Evolutionary conservation across 192 early-diverging fungal genomes (phyloP), one percentile per base, ranked within the genome.

Genomic region (Jimgerdemannia lactiflua): DNA sequence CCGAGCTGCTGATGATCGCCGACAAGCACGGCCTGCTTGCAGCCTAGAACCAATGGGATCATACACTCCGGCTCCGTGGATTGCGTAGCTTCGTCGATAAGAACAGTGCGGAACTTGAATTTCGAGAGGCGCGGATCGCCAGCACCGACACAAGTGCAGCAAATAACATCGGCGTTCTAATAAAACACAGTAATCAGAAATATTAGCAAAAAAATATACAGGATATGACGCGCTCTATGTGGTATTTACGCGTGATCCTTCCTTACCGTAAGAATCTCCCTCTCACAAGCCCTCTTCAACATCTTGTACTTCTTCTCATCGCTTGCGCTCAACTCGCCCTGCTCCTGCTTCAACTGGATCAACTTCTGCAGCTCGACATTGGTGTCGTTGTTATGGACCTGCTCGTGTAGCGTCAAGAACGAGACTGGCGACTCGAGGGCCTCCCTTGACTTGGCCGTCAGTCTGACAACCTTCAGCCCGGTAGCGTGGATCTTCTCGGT

Each of bases 1-100:
- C 97, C 97, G 39, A 99, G 86, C 78, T 99, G 98, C 84, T 99
- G 97, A 80, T 99, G 98, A 81, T 99, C 98, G 20, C 98, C 98
- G 17, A 99, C 97, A 43, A 99, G 90, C 0, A 99, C 96, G 42
- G 92, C 93, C 82, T 99, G 98, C 76, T 96, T 97, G 65, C 92
- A 93, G 9, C 98, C 98, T 74, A 97, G 85, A 39, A 99, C 97
- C 65, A 99, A 86, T 11, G 98, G 98, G 79, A 99, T 99, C 91
- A 99, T 86, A 79, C 96, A 95, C 83, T 98, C 98, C 4, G 97
- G 97, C 77, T 98, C 97, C 39, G 94, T 92, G 8, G 97, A 92
- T 79, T 99, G 98, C 19, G 98, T 99, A 19, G 96, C 94, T 83
- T 99, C 98, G 81, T 99, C 98, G 69, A 99, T 92, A 64, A 99